These are phyloP conservation scores for Chaetomiaceae sp. DNA, from an alignment of 2,329 filamentous ascomycete species.

Conservation along the genomic window DNA sequence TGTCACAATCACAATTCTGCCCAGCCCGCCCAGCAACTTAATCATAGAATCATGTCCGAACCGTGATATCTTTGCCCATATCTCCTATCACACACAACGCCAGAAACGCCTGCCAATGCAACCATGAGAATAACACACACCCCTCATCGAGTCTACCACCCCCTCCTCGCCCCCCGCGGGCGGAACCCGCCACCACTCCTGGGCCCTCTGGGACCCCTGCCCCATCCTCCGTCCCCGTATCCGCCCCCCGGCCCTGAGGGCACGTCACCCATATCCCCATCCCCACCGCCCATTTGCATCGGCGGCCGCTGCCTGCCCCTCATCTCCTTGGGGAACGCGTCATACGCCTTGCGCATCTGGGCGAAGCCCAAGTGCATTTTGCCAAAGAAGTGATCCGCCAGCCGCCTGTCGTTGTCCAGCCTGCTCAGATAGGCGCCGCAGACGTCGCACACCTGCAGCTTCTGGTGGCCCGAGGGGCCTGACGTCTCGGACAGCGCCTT, in stretches of 20 bases:
- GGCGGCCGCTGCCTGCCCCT: constrained; percentile 56
- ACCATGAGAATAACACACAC: neutral
- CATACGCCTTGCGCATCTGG: constrained; percentile 92
- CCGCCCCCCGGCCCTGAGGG: constrained; percentile 42
- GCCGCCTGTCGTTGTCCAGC: constrained; percentile 85
- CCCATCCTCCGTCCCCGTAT: constrained; percentile 40
- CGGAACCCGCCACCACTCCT: constrained; percentile 44
- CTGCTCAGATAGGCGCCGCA: constrained; percentile 91
- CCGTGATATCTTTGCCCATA: constrained; percentile 2
- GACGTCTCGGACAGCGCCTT: constrained; percentile 88
- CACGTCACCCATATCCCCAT: constrained; percentile 45
- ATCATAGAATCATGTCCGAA: neutral
- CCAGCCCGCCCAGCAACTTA: no score
- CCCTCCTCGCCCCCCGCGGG: constrained; percentile 48
- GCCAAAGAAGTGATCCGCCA: constrained; percentile 97
- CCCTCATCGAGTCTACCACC: constrained; percentile 31
- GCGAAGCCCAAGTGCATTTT: constrained; percentile 99
- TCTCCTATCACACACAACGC: constrained; percentile 28
- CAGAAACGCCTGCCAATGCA: constrained; percentile 29
- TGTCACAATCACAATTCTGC: no score
- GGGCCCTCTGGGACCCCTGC: constrained; percentile 44
- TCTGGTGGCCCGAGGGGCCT: constrained; percentile 92
- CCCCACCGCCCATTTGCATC: constrained; percentile 37
- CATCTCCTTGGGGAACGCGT: constrained; percentile 81
- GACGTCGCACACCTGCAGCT: constrained; percentile 96